These are phyloP conservation scores for Chimonanthus salicifolius DNA, from an alignment of 164 flowering plant genomes.

Conservation along the genomic window DNA sequence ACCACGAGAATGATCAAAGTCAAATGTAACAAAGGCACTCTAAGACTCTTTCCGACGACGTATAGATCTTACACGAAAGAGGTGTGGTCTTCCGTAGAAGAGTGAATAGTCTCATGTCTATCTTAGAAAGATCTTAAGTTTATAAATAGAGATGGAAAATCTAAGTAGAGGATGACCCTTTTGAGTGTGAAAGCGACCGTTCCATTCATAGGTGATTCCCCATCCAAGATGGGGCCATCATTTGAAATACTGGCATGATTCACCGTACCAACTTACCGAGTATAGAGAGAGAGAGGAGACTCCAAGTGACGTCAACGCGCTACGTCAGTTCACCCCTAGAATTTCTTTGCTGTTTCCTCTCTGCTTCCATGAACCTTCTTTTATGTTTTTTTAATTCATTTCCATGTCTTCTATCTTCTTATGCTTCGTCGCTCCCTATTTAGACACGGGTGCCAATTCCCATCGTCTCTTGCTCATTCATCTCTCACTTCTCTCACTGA, in stretches of 20 bases:
- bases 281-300: conserved; percentile 1
- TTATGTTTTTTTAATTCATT: neutral
- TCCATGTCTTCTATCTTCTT: neutral
- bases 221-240: neutral
- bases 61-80: too few relatives aligned
- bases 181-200: too few relatives aligned
- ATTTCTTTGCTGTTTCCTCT: conserved; percentile 20
- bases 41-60: too few relatives aligned
- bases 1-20: too few relatives aligned
- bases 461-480: conserved; percentile 1
- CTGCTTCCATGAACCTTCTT: conserved; percentile 36
- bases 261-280: neutral
- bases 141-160: too few relatives aligned
- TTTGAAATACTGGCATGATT: neutral
- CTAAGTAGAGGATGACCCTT: too few relatives aligned
- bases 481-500: neutral
- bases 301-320: conserved; percentile 7
- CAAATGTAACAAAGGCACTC: too few relatives aligned
- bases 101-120: too few relatives aligned
- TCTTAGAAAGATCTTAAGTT: too few relatives aligned
- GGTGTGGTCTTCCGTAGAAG: too few relatives aligned
- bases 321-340: neutral
- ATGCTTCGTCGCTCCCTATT: neutral
- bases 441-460: neutral
- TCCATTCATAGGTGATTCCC: neutral